Conservation (phyloP, 257 asterid genomes). For the Striga asiatica region DNA sequence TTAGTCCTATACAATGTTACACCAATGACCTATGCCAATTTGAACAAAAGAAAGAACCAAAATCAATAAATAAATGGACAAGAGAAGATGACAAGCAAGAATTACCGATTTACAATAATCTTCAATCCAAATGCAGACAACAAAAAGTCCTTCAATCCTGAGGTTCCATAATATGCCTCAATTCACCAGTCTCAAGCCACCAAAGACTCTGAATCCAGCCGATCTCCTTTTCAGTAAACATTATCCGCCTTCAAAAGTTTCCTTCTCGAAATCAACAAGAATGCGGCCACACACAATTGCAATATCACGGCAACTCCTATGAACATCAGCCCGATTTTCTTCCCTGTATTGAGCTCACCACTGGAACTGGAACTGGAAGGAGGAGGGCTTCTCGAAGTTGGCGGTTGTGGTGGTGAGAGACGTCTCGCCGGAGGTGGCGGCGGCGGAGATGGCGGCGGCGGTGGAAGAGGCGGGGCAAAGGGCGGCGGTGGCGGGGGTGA, state of each 20-base stretch:
- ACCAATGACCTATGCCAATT: not conserved
- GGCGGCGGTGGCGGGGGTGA: not conserved
- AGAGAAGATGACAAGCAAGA: not conserved
- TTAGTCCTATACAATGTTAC: no score
- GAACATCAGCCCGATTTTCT: constrained; percentile 36
- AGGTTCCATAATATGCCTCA: constrained; percentile 11
- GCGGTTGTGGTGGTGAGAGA: constrained; percentile 7
- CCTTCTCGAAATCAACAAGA: constrained; percentile 31
- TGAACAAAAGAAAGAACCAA: constrained; percentile 1
- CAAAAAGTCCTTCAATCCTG: constrained; percentile 13
- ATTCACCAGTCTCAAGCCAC: constrained; percentile 11
- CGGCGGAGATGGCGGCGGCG: not conserved
- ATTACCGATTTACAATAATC: constrained; percentile 50
- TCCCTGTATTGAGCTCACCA: constrained; percentile 29
- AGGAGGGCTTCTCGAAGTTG: no score
- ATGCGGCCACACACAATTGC: constrained; percentile 33
- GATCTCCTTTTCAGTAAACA: constrained; percentile 11
- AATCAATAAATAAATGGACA: constrained; percentile 11
- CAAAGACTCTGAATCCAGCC: constrained; percentile 11
- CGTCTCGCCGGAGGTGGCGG: constrained; percentile 22
- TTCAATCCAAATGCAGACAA: constrained; percentile 23
- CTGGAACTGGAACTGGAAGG: no score
- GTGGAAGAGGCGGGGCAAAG: constrained; percentile 9
- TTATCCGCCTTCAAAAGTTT: constrained; percentile 20
- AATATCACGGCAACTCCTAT: constrained; percentile 26